Percentiles rank a stretch among this genome's conserved stretches.
These are phyloP conservation scores for Globisporangium takayamanum DNA, from an alignment of 352 stramenopile species.

Conservation along the genomic window DNA sequence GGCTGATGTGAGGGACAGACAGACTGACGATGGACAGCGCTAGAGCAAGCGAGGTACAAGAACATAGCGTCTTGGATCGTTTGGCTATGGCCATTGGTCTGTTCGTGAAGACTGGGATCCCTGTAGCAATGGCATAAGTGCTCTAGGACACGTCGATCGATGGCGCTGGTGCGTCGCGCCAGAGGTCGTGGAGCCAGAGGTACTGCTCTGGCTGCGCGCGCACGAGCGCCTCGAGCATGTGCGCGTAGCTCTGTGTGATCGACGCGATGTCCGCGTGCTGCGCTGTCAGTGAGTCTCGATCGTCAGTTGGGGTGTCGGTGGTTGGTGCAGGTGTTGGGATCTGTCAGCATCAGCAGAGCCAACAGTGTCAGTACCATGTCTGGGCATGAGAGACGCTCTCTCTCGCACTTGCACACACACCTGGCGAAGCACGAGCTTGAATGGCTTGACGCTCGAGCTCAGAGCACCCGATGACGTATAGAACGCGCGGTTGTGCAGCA, in stretches of 20 bases:
- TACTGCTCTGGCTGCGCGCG: slow-evolving; percentile 33
- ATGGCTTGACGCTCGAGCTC: slow-evolving; percentile 22
- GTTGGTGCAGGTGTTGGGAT: not conserved
- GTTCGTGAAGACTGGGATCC: not conserved
- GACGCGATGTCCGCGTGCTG: slow-evolving; percentile 2
- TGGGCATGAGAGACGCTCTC: too few relatives aligned
- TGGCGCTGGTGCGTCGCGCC: slow-evolving; percentile 15
- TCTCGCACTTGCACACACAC: slow-evolving; percentile 5
- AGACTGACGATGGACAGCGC: not conserved
- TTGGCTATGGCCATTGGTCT: too few relatives aligned
- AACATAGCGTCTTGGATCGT: too few relatives aligned
- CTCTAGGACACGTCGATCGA: too few relatives aligned
- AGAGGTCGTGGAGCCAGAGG: slow-evolving; percentile 53
- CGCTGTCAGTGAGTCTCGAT: not conserved
- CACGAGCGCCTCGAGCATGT: slow-evolving; percentile 28
- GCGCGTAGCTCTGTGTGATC: slow-evolving; percentile 36
- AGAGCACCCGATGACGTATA: slow-evolving; percentile 7
- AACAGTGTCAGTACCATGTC: not conserved
- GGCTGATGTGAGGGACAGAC: not conserved
- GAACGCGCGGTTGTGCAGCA: slow-evolving; percentile 35
- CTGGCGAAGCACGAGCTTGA: slow-evolving; percentile 31
- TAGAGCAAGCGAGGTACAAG: too few relatives aligned
- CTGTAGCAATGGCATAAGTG: not conserved
- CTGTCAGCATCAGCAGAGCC: not conserved
- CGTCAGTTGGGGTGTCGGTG: not conserved